Evolutionary conservation across 768 basidiomycete genomes (phyloP).

Genomic region (Mycena indigotica): DNA sequence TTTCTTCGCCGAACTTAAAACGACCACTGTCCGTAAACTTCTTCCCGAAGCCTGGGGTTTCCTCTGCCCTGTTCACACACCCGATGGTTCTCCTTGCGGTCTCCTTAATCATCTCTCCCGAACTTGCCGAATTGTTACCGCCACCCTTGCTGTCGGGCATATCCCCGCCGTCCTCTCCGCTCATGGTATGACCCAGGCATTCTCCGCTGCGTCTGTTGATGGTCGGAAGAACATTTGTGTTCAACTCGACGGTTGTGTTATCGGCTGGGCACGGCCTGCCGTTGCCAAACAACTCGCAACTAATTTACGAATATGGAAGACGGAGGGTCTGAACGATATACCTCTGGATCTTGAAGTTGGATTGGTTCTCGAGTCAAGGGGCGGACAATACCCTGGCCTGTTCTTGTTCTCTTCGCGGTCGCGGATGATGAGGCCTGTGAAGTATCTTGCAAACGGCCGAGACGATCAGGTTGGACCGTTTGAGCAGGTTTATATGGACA

Average conservation of each 20-base stretch:
- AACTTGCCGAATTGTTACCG: slow-evolving; percentile 87
- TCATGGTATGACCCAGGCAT: slow-evolving; percentile 94
- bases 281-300: slow-evolving; percentile 81
- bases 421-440: slow-evolving; percentile 98
- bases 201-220: slow-evolving; percentile 70
- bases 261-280: slow-evolving; percentile 86
- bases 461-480: slow-evolving; percentile 94
- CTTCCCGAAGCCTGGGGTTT: slow-evolving; percentile 99
- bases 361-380: slow-evolving; percentile 81
- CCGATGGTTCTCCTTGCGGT: slow-evolving; percentile 97
- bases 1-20: slow-evolving; percentile 98
- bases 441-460: slow-evolving; percentile 81
- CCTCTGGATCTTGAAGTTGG: slow-evolving; percentile 96
- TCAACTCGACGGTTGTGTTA: slow-evolving; percentile 92
- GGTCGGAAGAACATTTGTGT: slow-evolving; percentile 82
- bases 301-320: slow-evolving; percentile 92
- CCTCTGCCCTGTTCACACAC: slow-evolving; percentile 97
- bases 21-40: slow-evolving; percentile 94
- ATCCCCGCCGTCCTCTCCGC: slow-evolving; percentile 80
- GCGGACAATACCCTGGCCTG: slow-evolving; percentile 96
- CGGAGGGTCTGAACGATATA: slow-evolving; percentile 76
- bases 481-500: slow-evolving; percentile 99
- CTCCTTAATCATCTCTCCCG: slow-evolving; percentile 95
- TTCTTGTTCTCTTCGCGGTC: slow-evolving; percentile 86
- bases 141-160: slow-evolving; percentile 71